phyloP scores from a whole-genome alignment of 768 basidiomycete genomes.

The Austroboletus eburneus region DNA sequence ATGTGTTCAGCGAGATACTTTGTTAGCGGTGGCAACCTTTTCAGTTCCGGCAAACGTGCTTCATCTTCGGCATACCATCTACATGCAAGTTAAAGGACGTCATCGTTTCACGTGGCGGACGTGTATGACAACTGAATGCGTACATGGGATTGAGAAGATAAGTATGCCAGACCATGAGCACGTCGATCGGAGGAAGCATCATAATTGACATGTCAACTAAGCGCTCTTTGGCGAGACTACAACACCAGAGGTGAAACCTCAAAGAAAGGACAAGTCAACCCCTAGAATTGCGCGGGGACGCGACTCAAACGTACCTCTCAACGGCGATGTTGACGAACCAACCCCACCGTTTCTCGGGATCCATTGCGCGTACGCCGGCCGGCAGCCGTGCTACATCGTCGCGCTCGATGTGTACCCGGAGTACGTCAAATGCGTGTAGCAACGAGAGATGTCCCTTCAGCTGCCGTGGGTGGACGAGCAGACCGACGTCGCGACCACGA shows the following conservation, averaged over 20 bases:
- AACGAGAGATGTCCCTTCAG: constrained; percentile 30
- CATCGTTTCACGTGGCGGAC: neutral
- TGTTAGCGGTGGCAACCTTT: neutral
- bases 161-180: constrained; percentile 39
- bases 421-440: constrained; percentile 24
- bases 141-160: constrained; percentile 38
- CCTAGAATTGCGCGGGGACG: neutral
- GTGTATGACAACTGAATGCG: neutral
- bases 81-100: constrained; percentile 1
- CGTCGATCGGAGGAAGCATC: constrained; percentile 35
- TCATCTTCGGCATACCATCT: constrained; percentile 28
- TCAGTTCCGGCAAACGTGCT: neutral
- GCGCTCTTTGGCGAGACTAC: constrained; percentile 1
- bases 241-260: constrained; percentile 37
- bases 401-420: constrained; percentile 21
- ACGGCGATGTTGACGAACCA: constrained; percentile 39
- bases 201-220: constrained; percentile 1
- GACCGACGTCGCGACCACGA: neutral
- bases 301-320: constrained; percentile 24
- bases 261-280: neutral
- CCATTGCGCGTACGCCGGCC: constrained; percentile 8
- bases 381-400: constrained; percentile 12
- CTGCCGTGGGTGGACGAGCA: constrained; percentile 22
- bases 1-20: constrained; percentile 9
- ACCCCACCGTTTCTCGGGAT: constrained; percentile 31